Conservation (phyloP, 495 filamentous ascomycete species). For the Chlorociboria aeruginascens region DNA sequence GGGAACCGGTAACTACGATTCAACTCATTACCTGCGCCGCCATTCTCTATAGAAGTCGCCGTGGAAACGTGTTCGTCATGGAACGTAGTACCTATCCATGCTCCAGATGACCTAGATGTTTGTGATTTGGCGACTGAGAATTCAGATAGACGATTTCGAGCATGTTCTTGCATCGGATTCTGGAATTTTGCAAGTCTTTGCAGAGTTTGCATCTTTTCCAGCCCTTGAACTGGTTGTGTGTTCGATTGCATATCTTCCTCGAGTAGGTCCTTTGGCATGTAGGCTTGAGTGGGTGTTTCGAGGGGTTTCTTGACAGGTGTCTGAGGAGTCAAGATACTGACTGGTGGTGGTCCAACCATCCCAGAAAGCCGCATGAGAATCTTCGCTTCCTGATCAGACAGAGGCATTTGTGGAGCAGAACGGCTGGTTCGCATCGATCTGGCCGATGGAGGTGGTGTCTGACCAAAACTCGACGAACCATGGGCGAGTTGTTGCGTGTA, state of each 20-base stretch:
- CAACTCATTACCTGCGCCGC: slow-evolving; percentile 2
- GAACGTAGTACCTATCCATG: neutral
- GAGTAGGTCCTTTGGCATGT: neutral
- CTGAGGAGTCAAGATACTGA: neutral
- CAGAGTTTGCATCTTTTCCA: slow-evolving; percentile 19
- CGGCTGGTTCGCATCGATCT: neutral
- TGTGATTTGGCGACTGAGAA: slow-evolving; percentile 5
- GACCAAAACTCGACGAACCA: neutral
- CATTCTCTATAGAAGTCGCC: neutral
- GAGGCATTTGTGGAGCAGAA: neutral
- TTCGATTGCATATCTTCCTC: neutral
- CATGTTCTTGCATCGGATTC: slow-evolving; percentile 14
- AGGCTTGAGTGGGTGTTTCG: neutral
- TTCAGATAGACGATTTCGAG: slow-evolving; percentile 6
- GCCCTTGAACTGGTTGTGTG: slow-evolving; percentile 2
- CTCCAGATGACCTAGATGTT: neutral
- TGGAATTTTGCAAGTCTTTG: slow-evolving; percentile 15
- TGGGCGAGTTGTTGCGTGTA: slow-evolving; percentile 14
- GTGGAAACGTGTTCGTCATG: neutral
- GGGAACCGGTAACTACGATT: slow-evolving; percentile 14
- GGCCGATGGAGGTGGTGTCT: neutral
- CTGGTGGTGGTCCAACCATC: no score
- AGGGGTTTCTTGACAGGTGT: neutral
- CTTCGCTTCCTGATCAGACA: neutral
- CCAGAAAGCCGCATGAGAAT: neutral